Evolutionary conservation across 2,329 filamentous ascomycete species (phyloP), one percentile per base, ranked within the genome.

Genomic region (Penicillium concentricum): DNA sequence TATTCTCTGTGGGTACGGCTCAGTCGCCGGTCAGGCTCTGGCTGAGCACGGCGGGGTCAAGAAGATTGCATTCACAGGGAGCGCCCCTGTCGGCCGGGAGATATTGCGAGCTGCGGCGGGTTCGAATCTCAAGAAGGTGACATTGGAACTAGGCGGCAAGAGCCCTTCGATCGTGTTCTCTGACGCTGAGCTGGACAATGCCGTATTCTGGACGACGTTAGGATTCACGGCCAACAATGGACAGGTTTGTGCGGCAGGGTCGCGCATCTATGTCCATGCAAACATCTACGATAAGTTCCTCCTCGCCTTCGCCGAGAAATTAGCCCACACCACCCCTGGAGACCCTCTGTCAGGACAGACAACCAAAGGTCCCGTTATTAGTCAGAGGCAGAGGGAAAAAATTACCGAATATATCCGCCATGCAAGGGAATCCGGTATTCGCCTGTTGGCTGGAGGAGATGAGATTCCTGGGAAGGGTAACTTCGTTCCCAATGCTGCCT

Each of bases 41-140:
- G 41, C 41, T 16, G 12, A 26, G 6, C 52, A 54, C 20, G 15
- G 12, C 2, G 35, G 15, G 4, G 35, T 54, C 1, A 28, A 35
- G 12, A 54, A 48, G 26, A 16, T 54, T 26, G 35, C 51, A 3
- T 54, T 54, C 44, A 54, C 51, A 26, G 51, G 51, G 3, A 42
- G 34, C 5, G 39, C 37, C 4, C 34, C 10, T 5, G 41, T 34
- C 3, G 59, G 59, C 2, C 50, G 50, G 13, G 22, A 49, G 15
- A 53, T 47, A 12, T 41, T 43, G 13, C 22, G 15, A 16, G 41
- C 41, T n/a, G 22, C 41, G 6, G 22, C 22, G 5, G 16, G 13
- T 7, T 43, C 41, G 3, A 43, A 43, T 9, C 22, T 43, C 5
- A 43, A 43, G 32, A 46, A 42, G 15, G 16, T 49, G 5, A 20